A percentile compares a stretch with the other conserved stretches of the same genome.
Conservation (phyloP, 1,139 yeast genomes). For the Hyphopichia khmerensis region DNA sequence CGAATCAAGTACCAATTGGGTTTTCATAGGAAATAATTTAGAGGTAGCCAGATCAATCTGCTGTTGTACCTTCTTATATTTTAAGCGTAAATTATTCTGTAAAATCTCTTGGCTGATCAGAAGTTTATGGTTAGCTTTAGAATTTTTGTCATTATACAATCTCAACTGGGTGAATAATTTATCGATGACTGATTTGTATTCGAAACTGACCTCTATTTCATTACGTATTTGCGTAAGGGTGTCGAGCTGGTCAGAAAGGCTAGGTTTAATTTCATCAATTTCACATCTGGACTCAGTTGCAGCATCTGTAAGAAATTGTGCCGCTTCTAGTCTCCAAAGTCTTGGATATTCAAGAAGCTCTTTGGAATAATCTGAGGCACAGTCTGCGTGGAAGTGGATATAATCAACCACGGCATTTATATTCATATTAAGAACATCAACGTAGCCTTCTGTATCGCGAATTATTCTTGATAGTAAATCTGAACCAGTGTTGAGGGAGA, state of each 20-base stretch:
- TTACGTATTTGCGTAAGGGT: conserved; percentile 5
- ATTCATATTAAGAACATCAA: not conserved
- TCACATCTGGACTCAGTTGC: not conserved
- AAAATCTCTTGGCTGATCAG: conserved; percentile 12
- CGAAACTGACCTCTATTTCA: conserved; percentile 11
- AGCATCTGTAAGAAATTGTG: conserved; percentile 1
- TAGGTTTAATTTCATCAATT: not conserved
- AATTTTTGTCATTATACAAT: conserved; percentile 9
- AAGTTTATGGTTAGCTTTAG: conserved; percentile 8
- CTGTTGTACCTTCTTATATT: conserved; percentile 14
- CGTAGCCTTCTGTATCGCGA: not conserved
- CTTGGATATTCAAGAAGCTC: not conserved
- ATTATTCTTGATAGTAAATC: conserved; percentile 1
- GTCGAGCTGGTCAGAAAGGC: not conserved
- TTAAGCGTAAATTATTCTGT: conserved; percentile 18
- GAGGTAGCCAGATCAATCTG: conserved; percentile 18
- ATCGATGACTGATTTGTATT: conserved; percentile 15
- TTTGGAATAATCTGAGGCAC: not conserved
- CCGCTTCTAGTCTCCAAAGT: conserved; percentile 5
- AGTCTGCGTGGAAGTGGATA: not conserved
- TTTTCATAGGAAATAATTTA: conserved; percentile 28
- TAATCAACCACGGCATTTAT: not conserved
- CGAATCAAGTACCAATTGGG: conserved; percentile 8
- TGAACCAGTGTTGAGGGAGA: not conserved
- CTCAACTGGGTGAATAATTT: conserved; percentile 16